Base-by-base conservation (phyloP, 2,329 filamentous ascomycete genomes). In the Aspergillus thermomutatus region DNA sequence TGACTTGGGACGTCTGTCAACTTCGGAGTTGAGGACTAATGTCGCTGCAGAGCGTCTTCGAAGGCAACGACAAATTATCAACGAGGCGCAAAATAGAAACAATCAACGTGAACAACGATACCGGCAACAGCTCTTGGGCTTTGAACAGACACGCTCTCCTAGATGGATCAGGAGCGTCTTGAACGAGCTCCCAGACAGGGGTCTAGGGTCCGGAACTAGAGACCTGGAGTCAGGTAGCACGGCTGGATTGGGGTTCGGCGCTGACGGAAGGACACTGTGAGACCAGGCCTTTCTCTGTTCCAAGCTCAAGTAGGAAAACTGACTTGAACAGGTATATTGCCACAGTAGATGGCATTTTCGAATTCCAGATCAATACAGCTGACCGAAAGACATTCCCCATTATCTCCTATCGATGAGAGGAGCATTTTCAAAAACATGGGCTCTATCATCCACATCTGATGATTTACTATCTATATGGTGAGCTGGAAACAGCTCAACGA, bases 341-440 rank as follows among this genome's bases (percentile, higher is more conserved):
- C n/a, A 79, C 77, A 5, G 70, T 79, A 49, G 71, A 77, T 58
- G 78, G 78, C 19, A 79, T 80, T 26, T 78, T 79, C 53, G 76
- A 80, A 62, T 79, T 75, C 60, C 70, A 75, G 43, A 60, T 80
- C 57, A 79, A 80, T 58, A 65, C 77, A 45, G 70, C 73, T 41
- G 78, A 80, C 59, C 76, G 78, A 51, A 79, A 79, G 66, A 78
- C 73, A 9, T 80, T 79, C 58, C 77, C 78, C 25, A 66, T 72
- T 8, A 70, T 78, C 47, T 71, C 70, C 43, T 77, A 73, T 58
- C 71, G 77, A 54, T 80, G 61, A 75, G 31, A 25, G 2, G 25
- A 23, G 23, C 11, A 26, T 46, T 17, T 17, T 37, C 31, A 17
- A 3, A 37, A 37, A 37, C 14, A 14, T 14, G 5, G 14, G 31